phyloP scores from a whole-genome alignment of 768 basidiomycete genomes.

The Mycena latifolia region DNA sequence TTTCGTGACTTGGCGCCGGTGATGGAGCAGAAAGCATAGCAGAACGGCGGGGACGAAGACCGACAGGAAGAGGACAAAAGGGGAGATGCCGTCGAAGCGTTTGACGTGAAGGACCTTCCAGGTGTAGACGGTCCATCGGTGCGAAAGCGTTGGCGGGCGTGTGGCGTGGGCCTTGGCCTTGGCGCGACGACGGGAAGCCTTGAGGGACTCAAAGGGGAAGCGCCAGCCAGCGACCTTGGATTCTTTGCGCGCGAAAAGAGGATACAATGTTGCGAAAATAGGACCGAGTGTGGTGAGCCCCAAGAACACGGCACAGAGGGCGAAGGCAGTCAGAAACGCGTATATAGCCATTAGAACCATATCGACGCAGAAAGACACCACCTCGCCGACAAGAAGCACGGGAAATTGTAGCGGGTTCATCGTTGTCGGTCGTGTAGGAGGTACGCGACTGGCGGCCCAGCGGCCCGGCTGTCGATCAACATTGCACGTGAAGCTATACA shows the following conservation, averaged over 20 bases:
- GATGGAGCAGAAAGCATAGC: not conserved
- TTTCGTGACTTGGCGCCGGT: not conserved
- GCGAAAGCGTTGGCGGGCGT: not conserved
- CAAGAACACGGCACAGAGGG: slow-evolving; percentile 5
- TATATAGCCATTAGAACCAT: not conserved
- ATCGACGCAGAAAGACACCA: not conserved
- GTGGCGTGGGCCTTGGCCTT: too few relatives aligned
- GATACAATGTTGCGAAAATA: not conserved
- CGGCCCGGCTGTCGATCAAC: not conserved
- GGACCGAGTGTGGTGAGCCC: not conserved
- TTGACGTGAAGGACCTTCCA: not conserved
- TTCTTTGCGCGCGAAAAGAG: not conserved
- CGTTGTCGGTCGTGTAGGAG: too few relatives aligned
- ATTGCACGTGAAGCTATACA: not conserved
- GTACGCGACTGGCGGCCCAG: too few relatives aligned
- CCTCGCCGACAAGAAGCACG: too few relatives aligned
- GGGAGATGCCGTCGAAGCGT: not conserved
- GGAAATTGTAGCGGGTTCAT: not conserved
- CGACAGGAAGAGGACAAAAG: slow-evolving; percentile 6
- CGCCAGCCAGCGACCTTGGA: not conserved
- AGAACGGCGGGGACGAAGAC: slow-evolving; percentile 1
- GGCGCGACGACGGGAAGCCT: too few relatives aligned
- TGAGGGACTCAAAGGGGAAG: not conserved
- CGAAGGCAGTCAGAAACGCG: slow-evolving; percentile 5
- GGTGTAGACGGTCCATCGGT: slow-evolving; percentile 10